A percentile compares a stretch with the other conserved stretches of the same genome.
Conservation (phyloP, 2,329 filamentous ascomycete genomes). For the Colletotrichum musae region DNA sequence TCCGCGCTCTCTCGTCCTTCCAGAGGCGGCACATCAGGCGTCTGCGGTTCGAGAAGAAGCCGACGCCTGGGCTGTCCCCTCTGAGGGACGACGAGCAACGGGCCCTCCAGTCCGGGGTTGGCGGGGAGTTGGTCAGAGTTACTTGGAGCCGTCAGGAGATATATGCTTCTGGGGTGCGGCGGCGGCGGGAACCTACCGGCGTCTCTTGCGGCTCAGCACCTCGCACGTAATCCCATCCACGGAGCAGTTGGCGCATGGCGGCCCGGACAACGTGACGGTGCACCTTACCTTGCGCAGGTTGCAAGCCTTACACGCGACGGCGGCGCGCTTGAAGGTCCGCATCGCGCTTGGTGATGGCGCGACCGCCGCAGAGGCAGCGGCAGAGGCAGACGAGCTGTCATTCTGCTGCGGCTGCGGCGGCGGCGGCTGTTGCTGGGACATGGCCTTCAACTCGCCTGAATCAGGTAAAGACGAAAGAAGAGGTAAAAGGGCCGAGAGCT, state of each 20-base stretch:
- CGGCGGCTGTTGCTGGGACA: slow-evolving; percentile 22
- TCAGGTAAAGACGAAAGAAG: neutral
- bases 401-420: neutral
- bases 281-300: slow-evolving; percentile 45
- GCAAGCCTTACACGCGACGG: slow-evolving; percentile 44
- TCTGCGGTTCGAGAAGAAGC: slow-evolving; percentile 7
- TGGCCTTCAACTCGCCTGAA: slow-evolving; percentile 5
- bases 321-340: slow-evolving; percentile 31
- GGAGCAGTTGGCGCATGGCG: slow-evolving; percentile 45
- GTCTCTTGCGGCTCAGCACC: slow-evolving; percentile 35
- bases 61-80: slow-evolving; percentile 17
- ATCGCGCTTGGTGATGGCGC: slow-evolving; percentile 7
- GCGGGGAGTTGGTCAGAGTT: slow-evolving; percentile 32
- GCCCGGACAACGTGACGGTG: slow-evolving; percentile 43
- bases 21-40: neutral
- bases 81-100: slow-evolving; percentile 26
- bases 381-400: neutral
- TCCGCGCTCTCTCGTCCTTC: neutral
- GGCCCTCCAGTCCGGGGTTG: neutral
- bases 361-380: neutral
- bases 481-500: neutral
- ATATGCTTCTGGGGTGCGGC: neutral
- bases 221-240: slow-evolving; percentile 43
- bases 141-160: slow-evolving; percentile 4
- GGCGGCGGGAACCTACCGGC: slow-evolving; percentile 13